Percentiles rank a stretch among this genome's conserved stretches.
Evolutionary conservation across 2,329 filamentous ascomycete genomes (phyloP).

Genomic region (Chaetomium sp.): DNA sequence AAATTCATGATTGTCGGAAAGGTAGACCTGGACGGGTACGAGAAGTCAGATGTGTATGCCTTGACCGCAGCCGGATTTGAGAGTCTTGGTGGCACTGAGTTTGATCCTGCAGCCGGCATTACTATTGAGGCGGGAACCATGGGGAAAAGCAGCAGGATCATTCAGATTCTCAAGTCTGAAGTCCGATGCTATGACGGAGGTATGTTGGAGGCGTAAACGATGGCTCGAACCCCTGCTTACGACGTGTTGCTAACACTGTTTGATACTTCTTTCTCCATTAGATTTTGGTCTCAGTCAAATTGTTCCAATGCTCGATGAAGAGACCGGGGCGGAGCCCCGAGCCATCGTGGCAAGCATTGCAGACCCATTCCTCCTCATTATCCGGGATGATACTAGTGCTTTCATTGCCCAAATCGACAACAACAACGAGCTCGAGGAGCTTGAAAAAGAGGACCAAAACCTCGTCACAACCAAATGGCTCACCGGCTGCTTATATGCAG

Average conservation of each 20-base stretch:
- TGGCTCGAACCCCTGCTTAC: too few species aligned
- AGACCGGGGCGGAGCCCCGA: slow-evolving; percentile 72
- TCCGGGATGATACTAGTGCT: slow-evolving; percentile 77
- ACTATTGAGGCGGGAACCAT: slow-evolving; percentile 83
- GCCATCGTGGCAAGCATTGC: slow-evolving; percentile 76
- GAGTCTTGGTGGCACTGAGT: slow-evolving; percentile 75
- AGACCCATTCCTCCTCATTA: slow-evolving; percentile 77
- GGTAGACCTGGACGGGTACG: slow-evolving; percentile 58
- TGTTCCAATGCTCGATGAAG: slow-evolving; percentile 85
- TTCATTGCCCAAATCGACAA: slow-evolving; percentile 73
- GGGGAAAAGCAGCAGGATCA: slow-evolving; percentile 70
- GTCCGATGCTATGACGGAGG: slow-evolving; percentile 85
- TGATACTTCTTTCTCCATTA: slow-evolving; percentile 31
- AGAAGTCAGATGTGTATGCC: slow-evolving; percentile 72
- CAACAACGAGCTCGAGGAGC: slow-evolving; percentile 77
- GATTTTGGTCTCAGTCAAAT: slow-evolving; percentile 87
- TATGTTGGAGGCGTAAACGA: slow-evolving; percentile 38
- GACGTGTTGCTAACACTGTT: neutral
- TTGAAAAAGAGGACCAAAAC: slow-evolving; percentile 56
- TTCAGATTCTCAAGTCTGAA: slow-evolving; percentile 82
- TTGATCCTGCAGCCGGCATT: slow-evolving; percentile 80
- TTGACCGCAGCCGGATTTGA: slow-evolving; percentile 69
- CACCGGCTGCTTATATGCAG: slow-evolving; percentile 77
- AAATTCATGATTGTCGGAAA: slow-evolving; percentile 80
- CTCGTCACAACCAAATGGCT: slow-evolving; percentile 64